Base-by-base conservation (phyloP, 495 filamentous ascomycete genomes). In the Hyaloscypha hepaticicola region DNA sequence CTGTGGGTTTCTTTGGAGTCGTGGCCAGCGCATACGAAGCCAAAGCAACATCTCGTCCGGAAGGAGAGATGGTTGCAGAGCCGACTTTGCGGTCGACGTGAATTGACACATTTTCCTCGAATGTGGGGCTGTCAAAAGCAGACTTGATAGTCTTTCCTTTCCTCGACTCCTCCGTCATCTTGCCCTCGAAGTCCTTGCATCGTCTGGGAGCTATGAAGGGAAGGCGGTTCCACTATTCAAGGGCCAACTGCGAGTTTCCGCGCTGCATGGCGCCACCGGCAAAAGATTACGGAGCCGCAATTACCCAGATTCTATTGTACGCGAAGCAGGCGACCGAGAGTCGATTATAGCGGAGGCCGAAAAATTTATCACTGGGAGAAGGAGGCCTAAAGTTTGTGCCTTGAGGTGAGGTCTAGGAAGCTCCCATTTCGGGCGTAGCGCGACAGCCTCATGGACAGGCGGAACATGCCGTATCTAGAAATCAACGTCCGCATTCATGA, bases 41-140 rank as follows among this genome's bases (percentile, higher is more conserved):
- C 63, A 98, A 81, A 14, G 95, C 93, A 24, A 98, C 87, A 81
- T 98, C 94, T 66, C 94, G 83, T 38, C 94, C 95, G 69, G 88
- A 93, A 14, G 94, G 94, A 1, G 94, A 96, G 75, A 98, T 97
- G 28, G 94, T 82, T 26, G 83, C 83, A 22, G 81, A 85, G 28
- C 83, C 82, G 29, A 83, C 80, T 33, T 82, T 91, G 70, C 92
- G 88, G 19, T 71, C 63, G 38, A 97, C 89, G 71, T 90, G 85
- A 69, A 98, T 90, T 5, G 87, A 89, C 56, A 88, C 88, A 73
- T 97, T 89, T 67, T 88, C 84, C 64, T 90, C 91, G 65, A 96
- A 98, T 5, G 89, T 96, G 57, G 89, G 86, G 70, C 92, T 96
- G 61, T 96, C 89, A 66, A 87, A 92, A 38, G 91, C 88, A 66